Base-by-base conservation (phyloP, 768 basidiomycete species). In the Mycena polygramma region DNA sequence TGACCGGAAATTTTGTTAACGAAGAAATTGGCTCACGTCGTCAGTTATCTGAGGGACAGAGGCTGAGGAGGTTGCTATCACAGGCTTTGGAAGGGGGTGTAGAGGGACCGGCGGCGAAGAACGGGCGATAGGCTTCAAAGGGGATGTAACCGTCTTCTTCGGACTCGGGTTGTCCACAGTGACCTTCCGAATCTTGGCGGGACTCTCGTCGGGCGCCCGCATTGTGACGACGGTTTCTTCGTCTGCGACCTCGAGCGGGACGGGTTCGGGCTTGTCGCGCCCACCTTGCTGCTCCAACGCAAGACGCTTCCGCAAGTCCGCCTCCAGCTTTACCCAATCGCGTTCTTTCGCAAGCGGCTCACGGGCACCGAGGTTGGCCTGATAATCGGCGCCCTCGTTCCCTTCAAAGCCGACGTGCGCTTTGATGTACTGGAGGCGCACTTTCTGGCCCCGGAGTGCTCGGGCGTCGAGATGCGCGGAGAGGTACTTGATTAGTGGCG, bases 351-450 rank as follows among this genome's bases (percentile, higher is more conserved):
- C 67, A 20, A 51, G 67, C 0, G 84, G 82, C 60, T 84, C 67
- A 13, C 75, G 72, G 13, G 86, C 79, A 4, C 95, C 95, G 7
- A 79, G 39, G 66, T 89, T 91, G 5, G 95, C 95, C 65, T 91
- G 85, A 17, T 70, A 75, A 77, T 98, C 97, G 4, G 97, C 97
- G 51, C 88, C 91, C 62, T 98, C 96, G 77, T 98, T 98, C 1
- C 97, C 97, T 62, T 81, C 81, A 36, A 89, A 83, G 0, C 95
- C 95, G 13, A 83, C 84, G 75, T 98, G 97, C 0, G 92, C 97
- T 66, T 89, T 86, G 65, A 98, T 94, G 74, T 96, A 87, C 72
- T 89, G 81, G 57, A 97, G 85, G 45, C 77, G 78, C 52, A 97
- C 87, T 37, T 77, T 79, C 70, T 92, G 92, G 4, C 89, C 90